Conservation (phyloP, 2,329 filamentous ascomycete genomes). For the Biscogniauxia mediterranea region DNA sequence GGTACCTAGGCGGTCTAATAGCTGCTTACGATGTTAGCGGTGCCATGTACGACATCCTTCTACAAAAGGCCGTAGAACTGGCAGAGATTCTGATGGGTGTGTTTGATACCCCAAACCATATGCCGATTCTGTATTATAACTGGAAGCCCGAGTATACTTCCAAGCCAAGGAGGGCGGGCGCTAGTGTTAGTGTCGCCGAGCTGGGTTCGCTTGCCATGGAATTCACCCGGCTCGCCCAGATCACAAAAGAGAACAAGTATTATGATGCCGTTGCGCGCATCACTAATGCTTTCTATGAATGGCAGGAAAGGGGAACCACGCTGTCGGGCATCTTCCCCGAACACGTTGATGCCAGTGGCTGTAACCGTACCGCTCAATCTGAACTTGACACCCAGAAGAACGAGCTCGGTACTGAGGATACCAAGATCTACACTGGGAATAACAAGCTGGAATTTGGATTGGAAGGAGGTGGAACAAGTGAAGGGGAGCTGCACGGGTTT, state of each 20-base stretch:
- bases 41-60: conserved; percentile 60
- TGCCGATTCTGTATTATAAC: conserved; percentile 79
- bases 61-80: conserved; percentile 70
- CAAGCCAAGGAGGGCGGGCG: conserved; percentile 61
- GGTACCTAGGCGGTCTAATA: conserved; percentile 83
- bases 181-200: conserved; percentile 62
- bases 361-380: conserved; percentile 55
- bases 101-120: conserved; percentile 87
- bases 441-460: conserved; percentile 8
- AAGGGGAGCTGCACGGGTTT: not conserved
- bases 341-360: conserved; percentile 75
- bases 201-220: conserved; percentile 80
- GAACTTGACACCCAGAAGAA: conserved; percentile 36
- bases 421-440: not conserved
- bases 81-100: conserved; percentile 70
- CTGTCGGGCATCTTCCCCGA: conserved; percentile 81
- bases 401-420: conserved; percentile 6
- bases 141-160: conserved; percentile 68
- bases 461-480: conserved; percentile 4
- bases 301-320: conserved; percentile 66
- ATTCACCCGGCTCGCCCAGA: conserved; percentile 83
- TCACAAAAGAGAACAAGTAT: conserved; percentile 78
- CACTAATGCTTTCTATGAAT: conserved; percentile 73
- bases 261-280: conserved; percentile 88
- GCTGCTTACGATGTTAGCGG: conserved; percentile 85